Evolutionary conservation across 441 rosid genomes (phyloP).

Genomic region (Sinapis alba): DNA sequence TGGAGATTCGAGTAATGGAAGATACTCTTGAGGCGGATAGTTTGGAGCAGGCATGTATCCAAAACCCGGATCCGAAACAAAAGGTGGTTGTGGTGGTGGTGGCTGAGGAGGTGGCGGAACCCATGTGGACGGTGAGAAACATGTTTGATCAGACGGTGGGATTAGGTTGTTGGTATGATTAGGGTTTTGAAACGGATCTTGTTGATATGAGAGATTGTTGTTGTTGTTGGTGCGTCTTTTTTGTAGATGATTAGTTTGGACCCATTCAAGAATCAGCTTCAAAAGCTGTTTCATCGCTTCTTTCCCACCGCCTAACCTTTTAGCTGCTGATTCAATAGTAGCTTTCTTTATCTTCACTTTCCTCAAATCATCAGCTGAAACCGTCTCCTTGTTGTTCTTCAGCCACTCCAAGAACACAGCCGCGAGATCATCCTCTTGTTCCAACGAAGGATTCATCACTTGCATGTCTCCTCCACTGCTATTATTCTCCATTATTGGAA

Average conservation of each 20-base stretch:
- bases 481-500: slow-evolving; percentile 23
- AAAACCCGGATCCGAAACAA: slow-evolving; percentile 47
- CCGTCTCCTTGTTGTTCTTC: slow-evolving; percentile 75
- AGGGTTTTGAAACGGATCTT: slow-evolving; percentile 56
- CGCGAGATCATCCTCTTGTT: slow-evolving; percentile 69
- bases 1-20: slow-evolving; percentile 58
- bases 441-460: slow-evolving; percentile 26
- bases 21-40: slow-evolving; percentile 49
- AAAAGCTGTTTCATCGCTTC: slow-evolving; percentile 89
- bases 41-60: slow-evolving; percentile 34
- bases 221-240: slow-evolving; percentile 44
- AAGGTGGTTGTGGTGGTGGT: slow-evolving; percentile 44
- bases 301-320: slow-evolving; percentile 84
- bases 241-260: slow-evolving; percentile 80
- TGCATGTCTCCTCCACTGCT: slow-evolving; percentile 33
- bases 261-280: slow-evolving; percentile 96
- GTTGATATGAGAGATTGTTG: slow-evolving; percentile 35
- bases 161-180: slow-evolving; percentile 34
- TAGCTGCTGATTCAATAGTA: slow-evolving; percentile 80
- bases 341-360: slow-evolving; percentile 89
- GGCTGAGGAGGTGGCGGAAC: slow-evolving; percentile 41
- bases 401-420: slow-evolving; percentile 89
- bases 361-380: slow-evolving; percentile 86
- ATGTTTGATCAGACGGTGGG: slow-evolving; percentile 34
- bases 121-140: slow-evolving; percentile 46